Evolutionary conservation across 805 yeast species (phyloP), one percentile per base, ranked within the genome.

Genomic region (Myxozyma melibiosi): DNA sequence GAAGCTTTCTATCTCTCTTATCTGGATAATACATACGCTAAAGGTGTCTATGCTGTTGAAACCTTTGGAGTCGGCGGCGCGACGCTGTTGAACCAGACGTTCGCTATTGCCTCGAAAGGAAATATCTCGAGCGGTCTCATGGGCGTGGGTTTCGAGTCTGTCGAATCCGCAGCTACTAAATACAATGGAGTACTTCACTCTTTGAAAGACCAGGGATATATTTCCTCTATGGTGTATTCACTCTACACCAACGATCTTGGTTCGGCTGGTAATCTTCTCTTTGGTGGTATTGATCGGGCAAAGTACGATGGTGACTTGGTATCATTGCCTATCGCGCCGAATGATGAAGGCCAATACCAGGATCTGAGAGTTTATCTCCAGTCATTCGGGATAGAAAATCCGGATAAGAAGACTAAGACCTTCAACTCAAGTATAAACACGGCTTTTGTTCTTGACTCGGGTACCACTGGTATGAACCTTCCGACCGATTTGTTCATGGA

Each of bases 81-180:
- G 9, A 70, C 76, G 2, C 73, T 87, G 8, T 58, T 74, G 0
- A 73, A 76, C 54, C 72, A 86, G 30, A 81, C 89, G 3, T 79
- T 90, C 70, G 97, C 95, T 1, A 82, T 90, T 18, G 94, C 87
- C 2, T 82, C 82, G 66, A 69, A 71, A 30, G 80, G 89, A 1
- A 81, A 82, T 58, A 82, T 90, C 3, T 69, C 82, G 3, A 72
- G 78, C 57, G 91, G 94, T 53, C 64, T 74, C 27, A 61, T 72
- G 27, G 77, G 77, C 11, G 62, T 74, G 25, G 77, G 77, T 20
- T 68, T 74, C 25, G 71, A 72, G 2, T 68, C 66, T 7, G 62
- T 63, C 25, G 76, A 71, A 51, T 66, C 71, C 6, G 8, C 40
- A 16, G 57, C 63, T 3, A 14, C 51, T 4, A 70, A 45, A 49